Evolutionary conservation across 116 monocot species (phyloP).

Genomic region (Posidonia oceanica): DNA sequence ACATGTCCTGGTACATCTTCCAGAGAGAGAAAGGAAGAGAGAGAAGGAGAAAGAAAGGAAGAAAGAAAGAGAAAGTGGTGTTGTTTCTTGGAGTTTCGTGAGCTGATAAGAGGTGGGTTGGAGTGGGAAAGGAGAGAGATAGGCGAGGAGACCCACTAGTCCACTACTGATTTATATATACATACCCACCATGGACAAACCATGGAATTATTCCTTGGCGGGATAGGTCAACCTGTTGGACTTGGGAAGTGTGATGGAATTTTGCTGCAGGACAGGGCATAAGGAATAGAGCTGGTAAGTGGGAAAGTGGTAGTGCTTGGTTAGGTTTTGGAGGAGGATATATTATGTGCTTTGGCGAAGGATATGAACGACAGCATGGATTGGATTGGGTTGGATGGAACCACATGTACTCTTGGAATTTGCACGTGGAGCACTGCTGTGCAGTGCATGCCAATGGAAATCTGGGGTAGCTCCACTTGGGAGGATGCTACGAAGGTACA

Average conservation of each 20-base stretch:
- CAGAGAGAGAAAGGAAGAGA: neutral
- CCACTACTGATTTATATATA: neutral
- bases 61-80: neutral
- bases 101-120: neutral
- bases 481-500: too few relatives aligned
- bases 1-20: neutral
- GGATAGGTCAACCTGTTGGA: constrained; percentile 4
- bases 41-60: neutral
- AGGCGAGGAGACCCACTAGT: neutral
- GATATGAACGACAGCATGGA: too few relatives aligned
- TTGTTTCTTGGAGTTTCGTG: neutral
- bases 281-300: too few relatives aligned
- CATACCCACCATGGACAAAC: neutral
- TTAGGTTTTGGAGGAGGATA: too few relatives aligned
- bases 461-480: too few relatives aligned
- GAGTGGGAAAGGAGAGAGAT: neutral
- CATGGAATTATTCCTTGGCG: neutral
- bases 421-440: too few relatives aligned
- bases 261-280: too few relatives aligned
- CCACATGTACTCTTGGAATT: too few relatives aligned
- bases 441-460: too few relatives aligned
- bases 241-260: neutral
- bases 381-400: too few relatives aligned
- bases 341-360: too few relatives aligned
- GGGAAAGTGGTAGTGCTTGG: too few relatives aligned